phyloP scores from a whole-genome alignment of 1,284 basidiomycete genomes.

The Somion occarium region DNA sequence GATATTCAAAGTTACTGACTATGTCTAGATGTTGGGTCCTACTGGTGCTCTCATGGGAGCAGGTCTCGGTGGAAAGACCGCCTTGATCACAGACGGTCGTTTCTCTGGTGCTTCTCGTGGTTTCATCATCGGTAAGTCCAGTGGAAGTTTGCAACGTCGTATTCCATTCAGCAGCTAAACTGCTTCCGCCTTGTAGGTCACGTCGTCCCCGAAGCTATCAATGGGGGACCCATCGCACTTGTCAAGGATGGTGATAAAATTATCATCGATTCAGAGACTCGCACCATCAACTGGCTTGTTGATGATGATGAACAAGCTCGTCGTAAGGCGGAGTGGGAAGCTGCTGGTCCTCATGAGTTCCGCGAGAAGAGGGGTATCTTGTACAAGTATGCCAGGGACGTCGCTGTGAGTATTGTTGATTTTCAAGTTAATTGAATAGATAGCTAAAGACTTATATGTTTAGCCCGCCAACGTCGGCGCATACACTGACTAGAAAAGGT shows the following conservation, averaged over 20 bases:
- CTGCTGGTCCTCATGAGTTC: constrained; percentile 54
- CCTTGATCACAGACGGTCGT: constrained; percentile 93
- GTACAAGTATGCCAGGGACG: constrained; percentile 74
- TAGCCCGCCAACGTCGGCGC: constrained; percentile 74
- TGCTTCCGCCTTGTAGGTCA: constrained; percentile 51
- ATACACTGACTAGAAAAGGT: constrained; percentile 82
- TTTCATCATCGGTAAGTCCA: constrained; percentile 59
- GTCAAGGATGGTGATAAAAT: constrained; percentile 90
- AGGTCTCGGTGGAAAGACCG: constrained; percentile 86
- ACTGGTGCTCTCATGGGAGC: constrained; percentile 93
- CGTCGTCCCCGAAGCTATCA: constrained; percentile 88
- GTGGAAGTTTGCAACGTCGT: background rate
- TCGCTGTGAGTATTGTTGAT: constrained; percentile 52
- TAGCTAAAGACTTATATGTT: constrained; percentile 7
- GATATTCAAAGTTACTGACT: background rate
- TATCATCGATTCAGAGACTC: constrained; percentile 73
- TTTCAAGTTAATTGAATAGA: constrained; percentile 1
- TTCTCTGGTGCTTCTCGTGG: constrained; percentile 82
- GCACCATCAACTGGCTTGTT: constrained; percentile 81
- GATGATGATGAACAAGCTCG: constrained; percentile 73
- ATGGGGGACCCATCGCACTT: constrained; percentile 94
- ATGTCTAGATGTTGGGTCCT: constrained; percentile 53
- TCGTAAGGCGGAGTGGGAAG: constrained; percentile 72
- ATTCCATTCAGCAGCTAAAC: background rate
- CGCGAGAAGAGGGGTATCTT: constrained; percentile 72